Evolutionary conservation across 73 alveolate species (phyloP), one percentile per base, ranked within the genome.

Genomic region (Tetrahymena thermophila): DNA sequence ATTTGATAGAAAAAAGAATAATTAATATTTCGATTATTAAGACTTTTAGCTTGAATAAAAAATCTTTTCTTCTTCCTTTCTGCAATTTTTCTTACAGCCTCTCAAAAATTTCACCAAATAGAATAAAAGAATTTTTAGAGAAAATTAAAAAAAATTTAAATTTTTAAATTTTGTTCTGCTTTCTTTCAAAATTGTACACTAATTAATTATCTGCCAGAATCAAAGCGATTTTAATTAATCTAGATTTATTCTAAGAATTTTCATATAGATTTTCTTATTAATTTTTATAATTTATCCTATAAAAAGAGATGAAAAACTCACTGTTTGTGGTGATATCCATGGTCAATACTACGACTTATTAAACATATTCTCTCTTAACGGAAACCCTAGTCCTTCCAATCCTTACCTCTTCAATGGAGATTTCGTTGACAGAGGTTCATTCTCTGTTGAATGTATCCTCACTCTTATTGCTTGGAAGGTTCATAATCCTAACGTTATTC

Each of bases 331-430:
- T 16, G 99, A 99, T 97, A 96, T 98, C 42, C 99, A 99, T 96
- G 99, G 99, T 34, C 98, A 99, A 96, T 99, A 93, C 96, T 98
- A 97, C 96, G 99, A 99, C 96, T 96, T 98, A 95, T 83, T 98
- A 94, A 97, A 98, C 94, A 99, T 98, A 35, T 99, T 98, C 96
- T 96, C 97, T 93, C 96, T 97, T 34, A 98, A 99, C 96, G 99
- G 99, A 5, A 96, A 96, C 89, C 99, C 99, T 17, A 94, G 99
- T 35, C 97, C 96, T 93, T 96, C 96, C 40, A 99, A 98, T 96
- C 99, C 99, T 6, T 99, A 98, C 96, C 94, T 99, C 96, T 99
- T 99, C 97, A 99, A 99, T 95, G 99, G 99, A 1, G 99, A 99
- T 93, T 99, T 98, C 96, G 99, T 99, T 34, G 99, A 99, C 93